Evolutionary conservation across 768 basidiomycete species (phyloP), one percentile per base, ranked within the genome.

Genomic region (Rubroboletus pulcherrimus): DNA sequence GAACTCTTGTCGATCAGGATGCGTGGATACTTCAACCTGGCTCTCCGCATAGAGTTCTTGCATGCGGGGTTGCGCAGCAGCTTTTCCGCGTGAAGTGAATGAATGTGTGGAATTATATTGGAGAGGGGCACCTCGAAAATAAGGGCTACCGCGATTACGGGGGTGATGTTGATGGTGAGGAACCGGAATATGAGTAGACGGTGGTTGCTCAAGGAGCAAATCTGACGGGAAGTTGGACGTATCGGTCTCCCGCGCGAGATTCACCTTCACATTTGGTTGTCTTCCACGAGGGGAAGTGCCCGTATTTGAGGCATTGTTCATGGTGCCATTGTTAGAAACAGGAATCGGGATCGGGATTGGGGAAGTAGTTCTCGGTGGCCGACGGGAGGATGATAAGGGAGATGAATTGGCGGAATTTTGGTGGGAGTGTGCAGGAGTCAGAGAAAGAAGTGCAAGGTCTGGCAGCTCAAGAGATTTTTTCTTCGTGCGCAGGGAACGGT

Each of bases 381-480:
- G 71, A 62, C 77, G 76, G 61, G 71, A 66, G 31, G 69, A 67
- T 21, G 73, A 71, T 71, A 74, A 75, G 61, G 76, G 76, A 30
- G 78, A 76, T 47, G 72, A 67, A 44, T 74, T 72, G 38, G 74
- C 68, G 44, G 75, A 73, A 54, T 62, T 63, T 42, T 67, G 71
- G 54, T 67, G 65, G 30, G 74, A 73, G 41, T 71, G 61, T 47
- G 71, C 71, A 55, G 78, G 77, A 54, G 79, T 76, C 57, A 81
- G 63, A 43, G 78, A 72, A 59, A 81, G 77, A 55, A 73, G 72
- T 12, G 79, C 79, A 63, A 91, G 83, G 75, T 89, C 88, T 51
- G 88, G 88, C 26, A 91, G 77, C 67, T 91, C 86, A 19, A 91
- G 81, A 0, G 85, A 87, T 66, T 78, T 82, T 72, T 87, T 88